Evolutionary conservation across 2,329 filamentous ascomycete species (phyloP).

Genomic region (Daldinia eschscholtzii): DNA sequence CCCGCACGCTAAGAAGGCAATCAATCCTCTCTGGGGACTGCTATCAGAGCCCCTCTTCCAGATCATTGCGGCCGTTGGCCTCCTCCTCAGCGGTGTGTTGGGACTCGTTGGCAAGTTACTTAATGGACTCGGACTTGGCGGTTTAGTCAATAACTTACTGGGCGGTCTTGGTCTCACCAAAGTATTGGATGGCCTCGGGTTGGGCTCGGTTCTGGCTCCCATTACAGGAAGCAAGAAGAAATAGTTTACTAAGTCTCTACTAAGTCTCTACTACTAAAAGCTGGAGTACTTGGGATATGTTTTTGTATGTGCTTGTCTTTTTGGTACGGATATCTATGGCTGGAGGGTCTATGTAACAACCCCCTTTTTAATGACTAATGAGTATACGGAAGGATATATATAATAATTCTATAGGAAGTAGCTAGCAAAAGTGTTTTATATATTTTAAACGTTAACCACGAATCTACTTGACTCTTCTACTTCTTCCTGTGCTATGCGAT

Average conservation of each 20-base stretch:
- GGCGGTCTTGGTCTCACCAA: slow-evolving; percentile 82
- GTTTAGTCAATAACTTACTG: slow-evolving; percentile 82
- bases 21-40: slow-evolving; percentile 89
- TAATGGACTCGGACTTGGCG: slow-evolving; percentile 84
- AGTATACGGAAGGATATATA: neutral
- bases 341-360: neutral
- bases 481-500: neutral
- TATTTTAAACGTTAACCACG: neutral
- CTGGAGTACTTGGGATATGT: neutral
- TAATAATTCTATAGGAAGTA: neutral
- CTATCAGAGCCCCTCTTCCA: slow-evolving; percentile 89
- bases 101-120: slow-evolving; percentile 85
- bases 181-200: slow-evolving; percentile 79
- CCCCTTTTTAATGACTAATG: neutral
- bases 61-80: slow-evolving; percentile 89
- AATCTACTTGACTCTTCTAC: too few relatives aligned
- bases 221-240: slow-evolving; percentile 60
- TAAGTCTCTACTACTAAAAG: neutral
- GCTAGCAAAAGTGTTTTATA: neutral
- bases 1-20: slow-evolving; percentile 94
- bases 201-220: slow-evolving; percentile 62
- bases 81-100: slow-evolving; percentile 85
- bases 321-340: neutral
- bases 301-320: neutral
- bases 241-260: slow-evolving; percentile 10